phyloP scores from a whole-genome alignment of 257 asterid species.

The Solanum tacnaense region DNA sequence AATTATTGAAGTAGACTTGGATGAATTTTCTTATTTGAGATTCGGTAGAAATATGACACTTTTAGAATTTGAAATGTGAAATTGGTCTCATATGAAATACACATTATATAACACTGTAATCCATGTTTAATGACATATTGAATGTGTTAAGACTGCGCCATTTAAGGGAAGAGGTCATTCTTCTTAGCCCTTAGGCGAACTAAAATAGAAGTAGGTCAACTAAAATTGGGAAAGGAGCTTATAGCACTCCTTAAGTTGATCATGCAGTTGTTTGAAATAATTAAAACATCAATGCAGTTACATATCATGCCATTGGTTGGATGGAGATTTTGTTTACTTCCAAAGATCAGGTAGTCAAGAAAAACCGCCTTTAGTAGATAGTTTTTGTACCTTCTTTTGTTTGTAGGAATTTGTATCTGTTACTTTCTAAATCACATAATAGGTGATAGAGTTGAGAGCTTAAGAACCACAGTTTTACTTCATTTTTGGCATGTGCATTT shows the following conservation, averaged over 20 bases:
- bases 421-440: too few species aligned
- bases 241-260: background rate
- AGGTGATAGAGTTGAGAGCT: too few species aligned
- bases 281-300: background rate
- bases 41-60: background rate
- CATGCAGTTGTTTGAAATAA: background rate
- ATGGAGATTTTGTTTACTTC: background rate
- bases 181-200: background rate
- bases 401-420: background rate
- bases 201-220: background rate
- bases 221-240: background rate
- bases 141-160: background rate
- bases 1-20: background rate
- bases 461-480: background rate
- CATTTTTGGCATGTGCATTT: background rate
- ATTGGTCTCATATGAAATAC: background rate
- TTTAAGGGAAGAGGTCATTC: background rate
- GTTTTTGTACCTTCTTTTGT: background rate
- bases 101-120: background rate
- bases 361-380: background rate
- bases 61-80: background rate
- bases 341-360: background rate
- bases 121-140: background rate
- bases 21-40: background rate
- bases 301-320: background rate